These are phyloP conservation scores for Colletotrichum tabaci DNA, from an alignment of 2,329 filamentous ascomycete genomes.

Conservation along the genomic window DNA sequence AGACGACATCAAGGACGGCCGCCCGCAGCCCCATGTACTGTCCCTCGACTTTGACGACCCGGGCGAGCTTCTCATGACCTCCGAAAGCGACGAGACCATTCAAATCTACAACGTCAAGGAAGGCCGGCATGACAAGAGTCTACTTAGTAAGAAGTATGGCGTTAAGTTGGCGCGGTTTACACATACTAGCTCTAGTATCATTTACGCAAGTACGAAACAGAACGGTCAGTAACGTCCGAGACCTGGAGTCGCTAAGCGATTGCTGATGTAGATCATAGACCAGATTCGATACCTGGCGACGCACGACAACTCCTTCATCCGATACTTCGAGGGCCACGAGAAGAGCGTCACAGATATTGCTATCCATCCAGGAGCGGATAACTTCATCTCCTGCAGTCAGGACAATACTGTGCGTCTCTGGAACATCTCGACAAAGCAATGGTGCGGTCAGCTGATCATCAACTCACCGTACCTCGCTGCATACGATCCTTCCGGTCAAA, in stretches of 20 bases:
- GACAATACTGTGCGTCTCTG: constrained; percentile 94
- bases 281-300: constrained; percentile 85
- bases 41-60: constrained; percentile 98
- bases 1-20: constrained; percentile 67
- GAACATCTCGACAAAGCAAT: constrained; percentile 86
- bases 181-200: constrained; percentile 89
- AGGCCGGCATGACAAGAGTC: constrained; percentile 88
- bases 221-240: constrained; percentile 74
- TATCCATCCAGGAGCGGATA: constrained; percentile 88
- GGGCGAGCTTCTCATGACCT: constrained; percentile 91
- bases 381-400: constrained; percentile 91
- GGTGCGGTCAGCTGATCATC: constrained; percentile 85
- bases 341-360: constrained; percentile 86
- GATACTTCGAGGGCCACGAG: constrained; percentile 95
- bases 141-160: constrained; percentile 97
- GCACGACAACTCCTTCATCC: constrained; percentile 96
- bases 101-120: constrained; percentile 96
- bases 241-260: neutral
- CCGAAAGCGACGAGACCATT: constrained; percentile 93
- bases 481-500: constrained; percentile 92
- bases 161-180: constrained; percentile 95
- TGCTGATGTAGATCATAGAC: constrained; percentile 32
- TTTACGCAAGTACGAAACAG: constrained; percentile 96
- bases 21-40: constrained; percentile 76
- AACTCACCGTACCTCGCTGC: constrained; percentile 86